phyloP scores from a whole-genome alignment of 225 moss, liverwort and hornwort species.

The Neckera pumila region DNA sequence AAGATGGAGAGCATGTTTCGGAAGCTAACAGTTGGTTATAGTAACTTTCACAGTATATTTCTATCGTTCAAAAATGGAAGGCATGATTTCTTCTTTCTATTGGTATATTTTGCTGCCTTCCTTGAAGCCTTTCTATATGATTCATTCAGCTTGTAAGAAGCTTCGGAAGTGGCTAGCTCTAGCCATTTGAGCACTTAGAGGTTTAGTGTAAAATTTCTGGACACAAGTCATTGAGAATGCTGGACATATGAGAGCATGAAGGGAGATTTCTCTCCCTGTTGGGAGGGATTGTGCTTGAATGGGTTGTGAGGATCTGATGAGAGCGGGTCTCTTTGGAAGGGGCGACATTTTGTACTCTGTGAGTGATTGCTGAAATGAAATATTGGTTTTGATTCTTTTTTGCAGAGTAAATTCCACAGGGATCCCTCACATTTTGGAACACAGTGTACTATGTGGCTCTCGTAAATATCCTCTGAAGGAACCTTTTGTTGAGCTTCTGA shows the following conservation, averaged over 20 bases:
- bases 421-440: slow-evolving; percentile 94
- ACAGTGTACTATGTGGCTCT: slow-evolving; percentile 92
- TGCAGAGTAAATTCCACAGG: slow-evolving; percentile 87
- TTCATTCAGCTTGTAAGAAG: background rate
- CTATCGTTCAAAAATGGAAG: background rate
- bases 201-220: background rate
- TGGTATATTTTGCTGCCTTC: background rate
- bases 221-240: background rate
- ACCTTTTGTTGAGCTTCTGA: slow-evolving; percentile 93
- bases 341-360: background rate
- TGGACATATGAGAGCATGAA: background rate
- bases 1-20: background rate
- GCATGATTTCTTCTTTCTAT: background rate
- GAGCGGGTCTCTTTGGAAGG: background rate
- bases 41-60: background rate
- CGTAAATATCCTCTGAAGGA: slow-evolving; percentile 96
- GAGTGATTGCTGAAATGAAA: background rate
- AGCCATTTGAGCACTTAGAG: background rate
- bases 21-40: background rate
- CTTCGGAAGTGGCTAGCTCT: background rate
- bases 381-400: background rate
- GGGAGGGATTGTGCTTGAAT: background rate
- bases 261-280: background rate
- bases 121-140: background rate
- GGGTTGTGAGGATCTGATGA: background rate